Percentiles rank a stretch among this genome's conserved stretches.
phyloP scores from a whole-genome alignment of 1,284 basidiomycete species.

The Pseudozyma sp. region DNA sequence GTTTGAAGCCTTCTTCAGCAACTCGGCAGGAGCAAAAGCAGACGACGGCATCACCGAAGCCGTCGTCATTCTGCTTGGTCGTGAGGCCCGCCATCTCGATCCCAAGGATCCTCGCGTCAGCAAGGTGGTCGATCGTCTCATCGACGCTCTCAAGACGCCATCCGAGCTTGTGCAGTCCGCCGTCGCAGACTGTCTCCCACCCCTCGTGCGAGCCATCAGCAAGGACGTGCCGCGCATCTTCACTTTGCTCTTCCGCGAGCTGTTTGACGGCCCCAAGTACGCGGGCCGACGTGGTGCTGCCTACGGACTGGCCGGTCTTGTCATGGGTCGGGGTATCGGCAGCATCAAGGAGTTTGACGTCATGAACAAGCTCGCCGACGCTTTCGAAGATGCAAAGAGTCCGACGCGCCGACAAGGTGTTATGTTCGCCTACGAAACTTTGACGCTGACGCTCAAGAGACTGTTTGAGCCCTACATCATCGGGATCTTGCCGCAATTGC shows the following conservation, averaged over 20 bases:
- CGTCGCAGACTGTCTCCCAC: slow-evolving; percentile 88
- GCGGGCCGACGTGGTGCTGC: slow-evolving; percentile 92
- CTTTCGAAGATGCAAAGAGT: slow-evolving; percentile 88
- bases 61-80: slow-evolving; percentile 92
- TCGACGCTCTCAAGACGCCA: slow-evolving; percentile 91
- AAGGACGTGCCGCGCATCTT: slow-evolving; percentile 72
- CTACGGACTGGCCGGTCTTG: slow-evolving; percentile 91
- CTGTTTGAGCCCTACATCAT: slow-evolving; percentile 95
- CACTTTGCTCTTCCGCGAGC: slow-evolving; percentile 78
- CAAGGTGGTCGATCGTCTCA: slow-evolving; percentile 84
- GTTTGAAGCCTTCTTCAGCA: slow-evolving; percentile 84
- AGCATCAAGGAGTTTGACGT: slow-evolving; percentile 87
- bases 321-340: slow-evolving; percentile 88
- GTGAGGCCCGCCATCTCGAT: slow-evolving; percentile 88
- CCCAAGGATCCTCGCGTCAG: slow-evolving; percentile 70
- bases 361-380: slow-evolving; percentile 79
- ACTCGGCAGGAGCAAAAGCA: slow-evolving; percentile 51
- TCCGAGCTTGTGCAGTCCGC: slow-evolving; percentile 97
- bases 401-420: slow-evolving; percentile 91
- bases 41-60: slow-evolving; percentile 81
- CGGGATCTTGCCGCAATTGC: slow-evolving; percentile 83
- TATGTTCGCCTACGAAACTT: slow-evolving; percentile 90
- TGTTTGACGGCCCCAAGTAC: slow-evolving; percentile 76
- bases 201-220: slow-evolving; percentile 81
- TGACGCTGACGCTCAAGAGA: slow-evolving; percentile 84